Percentiles rank a stretch among this genome's conserved stretches.
These are phyloP conservation scores for Pythium chondricola DNA, from an alignment of 352 stramenopile species.

Conservation along the genomic window DNA sequence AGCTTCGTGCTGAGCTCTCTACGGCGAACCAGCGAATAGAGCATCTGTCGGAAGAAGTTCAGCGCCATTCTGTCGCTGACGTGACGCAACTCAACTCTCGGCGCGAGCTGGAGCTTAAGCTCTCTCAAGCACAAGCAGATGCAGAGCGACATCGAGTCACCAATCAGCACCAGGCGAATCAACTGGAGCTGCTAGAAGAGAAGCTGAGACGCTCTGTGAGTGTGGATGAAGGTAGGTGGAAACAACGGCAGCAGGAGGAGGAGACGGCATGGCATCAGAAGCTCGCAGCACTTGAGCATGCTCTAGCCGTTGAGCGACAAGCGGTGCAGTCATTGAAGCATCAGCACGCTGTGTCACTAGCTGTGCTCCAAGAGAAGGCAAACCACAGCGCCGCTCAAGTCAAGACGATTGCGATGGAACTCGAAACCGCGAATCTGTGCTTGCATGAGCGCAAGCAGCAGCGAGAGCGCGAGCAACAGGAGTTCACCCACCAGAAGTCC, in stretches of 20 bases:
- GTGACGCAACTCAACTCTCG: constrained; percentile 9
- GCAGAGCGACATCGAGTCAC: constrained; percentile 23
- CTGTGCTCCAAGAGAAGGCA: constrained; percentile 37
- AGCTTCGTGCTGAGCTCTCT: not conserved
- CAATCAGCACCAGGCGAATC: constrained; percentile 34
- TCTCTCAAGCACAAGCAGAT: constrained; percentile 23
- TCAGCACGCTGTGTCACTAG: constrained; percentile 28
- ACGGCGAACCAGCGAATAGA: not conserved
- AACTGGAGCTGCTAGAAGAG: constrained; percentile 36
- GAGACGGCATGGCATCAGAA: constrained; percentile 60
- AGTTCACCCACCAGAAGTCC: constrained; percentile 23
- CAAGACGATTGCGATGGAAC: constrained; percentile 35
- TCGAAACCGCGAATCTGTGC: constrained; percentile 68
- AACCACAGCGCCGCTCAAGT: constrained; percentile 33
- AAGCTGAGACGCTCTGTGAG: constrained; percentile 45
- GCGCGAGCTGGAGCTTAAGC: constrained; percentile 20
- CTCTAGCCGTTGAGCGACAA: constrained; percentile 39
- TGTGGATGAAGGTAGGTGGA: constrained; percentile 42
- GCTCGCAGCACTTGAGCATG: constrained; percentile 45
- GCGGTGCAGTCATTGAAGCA: constrained; percentile 27
- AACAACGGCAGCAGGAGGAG: constrained; percentile 30
- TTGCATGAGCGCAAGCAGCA: constrained; percentile 63
- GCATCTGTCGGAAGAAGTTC: not conserved
- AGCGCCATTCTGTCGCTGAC: not conserved
- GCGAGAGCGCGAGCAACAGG: constrained; percentile 28